Conservation (phyloP, 805 yeast species). For the Kazachstania martiniae region DNA sequence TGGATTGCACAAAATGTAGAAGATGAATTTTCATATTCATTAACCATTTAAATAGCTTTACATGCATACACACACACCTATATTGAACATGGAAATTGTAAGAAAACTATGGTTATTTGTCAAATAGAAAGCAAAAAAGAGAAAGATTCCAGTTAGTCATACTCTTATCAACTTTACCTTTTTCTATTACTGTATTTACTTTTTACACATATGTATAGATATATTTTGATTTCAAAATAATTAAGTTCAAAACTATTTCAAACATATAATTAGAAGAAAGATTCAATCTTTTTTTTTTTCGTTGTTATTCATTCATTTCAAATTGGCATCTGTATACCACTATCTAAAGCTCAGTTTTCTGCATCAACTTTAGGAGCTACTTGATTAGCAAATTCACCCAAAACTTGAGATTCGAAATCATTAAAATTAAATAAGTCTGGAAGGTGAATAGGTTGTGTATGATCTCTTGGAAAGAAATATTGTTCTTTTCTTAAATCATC, state of each 20-base stretch:
- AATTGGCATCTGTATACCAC: no score
- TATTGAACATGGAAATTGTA: no score
- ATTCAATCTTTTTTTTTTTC: no score
- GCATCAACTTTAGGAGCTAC: slow-evolving; percentile 11
- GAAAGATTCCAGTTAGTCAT: no score
- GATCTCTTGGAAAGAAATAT: slow-evolving; percentile 46
- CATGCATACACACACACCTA: background rate
- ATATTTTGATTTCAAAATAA: no score
- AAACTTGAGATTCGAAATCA: slow-evolving; percentile 48
- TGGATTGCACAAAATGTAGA: slow-evolving; percentile 96
- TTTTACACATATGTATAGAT: no score
- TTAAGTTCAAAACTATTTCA: no score
- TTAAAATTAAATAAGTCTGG: slow-evolving; percentile 58
- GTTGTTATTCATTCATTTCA: no score
- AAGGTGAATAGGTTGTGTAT: slow-evolving; percentile 32
- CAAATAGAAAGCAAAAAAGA: background rate
- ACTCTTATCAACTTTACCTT: no score
- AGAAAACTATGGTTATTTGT: background rate
- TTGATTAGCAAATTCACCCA: slow-evolving; percentile 15
- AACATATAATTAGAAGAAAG: no score
- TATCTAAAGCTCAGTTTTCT: no score
- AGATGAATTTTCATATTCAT: slow-evolving; percentile 89
- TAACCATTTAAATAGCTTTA: slow-evolving; percentile 44
- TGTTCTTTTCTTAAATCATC: slow-evolving; percentile 62
- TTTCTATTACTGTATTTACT: no score